phyloP scores from a whole-genome alignment of 2,329 filamentous ascomycete genomes.

The Phialophora macrospora region DNA sequence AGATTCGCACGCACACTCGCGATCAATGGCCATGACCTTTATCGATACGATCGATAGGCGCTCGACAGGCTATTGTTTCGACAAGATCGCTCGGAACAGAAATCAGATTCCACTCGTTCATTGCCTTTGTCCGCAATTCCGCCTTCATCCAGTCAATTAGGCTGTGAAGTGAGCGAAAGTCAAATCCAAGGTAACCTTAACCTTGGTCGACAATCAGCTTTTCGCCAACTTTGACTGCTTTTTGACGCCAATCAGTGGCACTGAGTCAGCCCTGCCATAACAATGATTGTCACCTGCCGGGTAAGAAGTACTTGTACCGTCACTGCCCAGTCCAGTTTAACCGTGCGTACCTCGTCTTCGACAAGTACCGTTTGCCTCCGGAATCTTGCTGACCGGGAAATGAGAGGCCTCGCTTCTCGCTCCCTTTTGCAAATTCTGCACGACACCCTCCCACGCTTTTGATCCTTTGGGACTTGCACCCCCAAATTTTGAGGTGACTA shows the following conservation, averaged over 20 bases:
- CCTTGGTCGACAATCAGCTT: neutral
- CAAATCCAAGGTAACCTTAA: slow-evolving; percentile 4
- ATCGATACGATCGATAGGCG: slow-evolving; percentile 11
- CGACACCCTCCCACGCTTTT: slow-evolving; percentile 9
- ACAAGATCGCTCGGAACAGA: neutral
- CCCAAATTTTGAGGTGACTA: neutral
- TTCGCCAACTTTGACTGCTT: slow-evolving; percentile 3
- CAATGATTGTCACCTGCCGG: neutral
- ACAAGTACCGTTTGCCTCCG: neutral
- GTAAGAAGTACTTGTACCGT: neutral
- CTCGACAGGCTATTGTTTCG: neutral
- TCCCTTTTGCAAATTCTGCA: slow-evolving; percentile 1
- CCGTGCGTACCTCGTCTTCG: neutral
- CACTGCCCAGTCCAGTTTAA: neutral
- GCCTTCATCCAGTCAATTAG: neutral
- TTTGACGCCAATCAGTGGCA: neutral
- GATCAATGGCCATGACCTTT: neutral
- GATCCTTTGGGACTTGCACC: neutral
- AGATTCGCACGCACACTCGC: too few species aligned
- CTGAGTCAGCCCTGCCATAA: neutral
- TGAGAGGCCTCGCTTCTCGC: slow-evolving; percentile 5
- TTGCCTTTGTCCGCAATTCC: neutral
- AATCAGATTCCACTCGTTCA: neutral
- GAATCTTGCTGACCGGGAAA: neutral
- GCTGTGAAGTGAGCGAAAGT: slow-evolving; percentile 3